These are phyloP conservation scores for Thermothielavioides terrestris DNA, from an alignment of 495 filamentous ascomycete genomes.

Conservation along the genomic window DNA sequence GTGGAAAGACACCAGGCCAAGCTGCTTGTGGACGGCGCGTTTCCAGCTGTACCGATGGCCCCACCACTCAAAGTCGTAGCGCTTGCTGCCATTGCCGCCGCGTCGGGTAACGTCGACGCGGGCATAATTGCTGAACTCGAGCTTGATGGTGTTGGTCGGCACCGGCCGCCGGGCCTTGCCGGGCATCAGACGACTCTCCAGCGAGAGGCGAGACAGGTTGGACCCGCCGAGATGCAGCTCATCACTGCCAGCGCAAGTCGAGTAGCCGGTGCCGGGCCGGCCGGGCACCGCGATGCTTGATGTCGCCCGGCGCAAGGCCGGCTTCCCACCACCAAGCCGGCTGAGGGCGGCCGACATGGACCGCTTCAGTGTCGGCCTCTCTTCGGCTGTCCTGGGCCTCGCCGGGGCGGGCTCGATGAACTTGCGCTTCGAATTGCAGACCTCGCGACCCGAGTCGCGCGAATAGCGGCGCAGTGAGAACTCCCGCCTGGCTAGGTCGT, in stretches of 20 bases:
- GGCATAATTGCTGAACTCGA: slow-evolving; percentile 97
- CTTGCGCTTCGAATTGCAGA: slow-evolving; percentile 77
- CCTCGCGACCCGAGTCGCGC: slow-evolving; percentile 85
- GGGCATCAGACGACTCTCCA: slow-evolving; percentile 22
- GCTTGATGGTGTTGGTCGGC: slow-evolving; percentile 64
- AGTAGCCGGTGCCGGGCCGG: slow-evolving; percentile 38
- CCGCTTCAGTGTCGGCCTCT: slow-evolving; percentile 46
- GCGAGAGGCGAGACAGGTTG: slow-evolving; percentile 31
- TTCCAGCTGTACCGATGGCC: slow-evolving; percentile 79
- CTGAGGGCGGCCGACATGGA: slow-evolving; percentile 71
- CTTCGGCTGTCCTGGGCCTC: slow-evolving; percentile 15
- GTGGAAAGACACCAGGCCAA: slow-evolving; percentile 61
- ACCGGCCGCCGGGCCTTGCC: slow-evolving; percentile 33
- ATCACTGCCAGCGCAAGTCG: slow-evolving; percentile 37
- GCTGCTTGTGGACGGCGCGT: slow-evolving; percentile 55
- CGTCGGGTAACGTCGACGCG: slow-evolving; percentile 74
- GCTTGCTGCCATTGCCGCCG: slow-evolving; percentile 60
- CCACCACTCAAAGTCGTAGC: slow-evolving; percentile 91
- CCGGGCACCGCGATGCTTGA: slow-evolving; percentile 29
- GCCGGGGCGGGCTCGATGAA: slow-evolving; percentile 42
- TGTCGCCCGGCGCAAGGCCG: slow-evolving; percentile 43
- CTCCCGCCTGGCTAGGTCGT: slow-evolving; percentile 76
- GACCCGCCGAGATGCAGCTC: slow-evolving; percentile 32
- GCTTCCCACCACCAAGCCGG: slow-evolving; percentile 49
- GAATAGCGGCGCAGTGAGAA: slow-evolving; percentile 90